Evolutionary conservation across 345 rosid genomes (phyloP).

Genomic region (Brassica juncea): DNA sequence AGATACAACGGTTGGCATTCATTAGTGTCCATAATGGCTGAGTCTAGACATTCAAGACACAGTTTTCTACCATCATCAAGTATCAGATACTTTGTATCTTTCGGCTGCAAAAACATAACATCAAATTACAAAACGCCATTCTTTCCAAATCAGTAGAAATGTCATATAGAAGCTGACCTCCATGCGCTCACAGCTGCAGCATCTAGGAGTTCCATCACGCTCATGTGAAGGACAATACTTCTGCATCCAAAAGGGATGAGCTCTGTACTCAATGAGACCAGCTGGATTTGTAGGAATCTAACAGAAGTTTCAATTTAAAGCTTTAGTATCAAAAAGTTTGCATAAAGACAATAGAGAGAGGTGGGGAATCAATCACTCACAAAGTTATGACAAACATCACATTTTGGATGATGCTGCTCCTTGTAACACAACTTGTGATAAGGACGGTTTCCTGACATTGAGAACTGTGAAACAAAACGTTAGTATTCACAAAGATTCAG

Average conservation of each 20-base stretch:
- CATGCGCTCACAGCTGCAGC: slow-evolving; percentile 84
- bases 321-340: neutral
- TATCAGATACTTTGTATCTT: slow-evolving; percentile 55
- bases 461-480: slow-evolving; percentile 50
- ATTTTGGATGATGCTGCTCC: slow-evolving; percentile 80
- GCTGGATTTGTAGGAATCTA: slow-evolving; percentile 74
- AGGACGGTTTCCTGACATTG: slow-evolving; percentile 67
- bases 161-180: slow-evolving; percentile 57
- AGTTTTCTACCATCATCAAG: slow-evolving; percentile 81
- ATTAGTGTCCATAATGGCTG: slow-evolving; percentile 74
- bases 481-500: slow-evolving; percentile 32
- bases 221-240: slow-evolving; percentile 96
- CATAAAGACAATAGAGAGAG: neutral
- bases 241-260: slow-evolving; percentile 83
- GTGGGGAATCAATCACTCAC: slow-evolving; percentile 53
- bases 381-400: slow-evolving; percentile 83
- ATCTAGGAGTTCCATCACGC: slow-evolving; percentile 73
- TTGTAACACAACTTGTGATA: slow-evolving; percentile 86
- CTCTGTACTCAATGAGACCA: slow-evolving; percentile 73
- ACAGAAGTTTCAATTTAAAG: slow-evolving; percentile 13
- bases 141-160: neutral
- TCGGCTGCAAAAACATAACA: slow-evolving; percentile 44
- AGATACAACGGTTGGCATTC: slow-evolving; percentile 83
- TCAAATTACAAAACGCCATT: neutral
- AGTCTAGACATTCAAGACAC: slow-evolving; percentile 87